Evolutionary conservation across 1,139 yeast species (phyloP).

Genomic region (Candida glucosophila): DNA sequence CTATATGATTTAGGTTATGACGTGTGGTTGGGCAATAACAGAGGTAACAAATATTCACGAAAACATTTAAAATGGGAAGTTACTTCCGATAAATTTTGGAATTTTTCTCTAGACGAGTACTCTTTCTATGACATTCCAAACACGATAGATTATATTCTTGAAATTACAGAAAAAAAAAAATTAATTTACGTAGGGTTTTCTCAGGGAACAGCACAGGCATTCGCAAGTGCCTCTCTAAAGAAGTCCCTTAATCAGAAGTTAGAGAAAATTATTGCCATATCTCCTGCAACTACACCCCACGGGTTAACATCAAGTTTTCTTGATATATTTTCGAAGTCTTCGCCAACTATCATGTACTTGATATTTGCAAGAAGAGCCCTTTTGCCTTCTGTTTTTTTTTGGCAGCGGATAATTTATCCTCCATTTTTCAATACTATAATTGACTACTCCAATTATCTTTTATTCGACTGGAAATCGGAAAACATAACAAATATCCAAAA

Average conservation of each 20-base stretch:
- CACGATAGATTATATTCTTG: constrained; percentile 30
- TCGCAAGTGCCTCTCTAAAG: constrained; percentile 71
- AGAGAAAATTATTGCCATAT: constrained; percentile 66
- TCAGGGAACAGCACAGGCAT: constrained; percentile 89
- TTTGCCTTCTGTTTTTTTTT: constrained; percentile 68
- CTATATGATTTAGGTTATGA: constrained; percentile 78
- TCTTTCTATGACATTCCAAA: constrained; percentile 40
- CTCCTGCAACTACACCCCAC: constrained; percentile 93
- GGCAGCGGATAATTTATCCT: constrained; percentile 81
- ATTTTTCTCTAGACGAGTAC: constrained; percentile 40
- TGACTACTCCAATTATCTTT: constrained; percentile 54
- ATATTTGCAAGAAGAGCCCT: constrained; percentile 69
- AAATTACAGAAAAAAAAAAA: constrained; percentile 15
- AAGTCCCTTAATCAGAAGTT: constrained; percentile 62
- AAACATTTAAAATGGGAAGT: constrained; percentile 35
- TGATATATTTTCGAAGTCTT: constrained; percentile 68
- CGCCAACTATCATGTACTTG: constrained; percentile 67
- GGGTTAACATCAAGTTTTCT: constrained; percentile 71
- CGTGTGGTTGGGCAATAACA: constrained; percentile 87
- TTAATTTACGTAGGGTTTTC: constrained; percentile 77
- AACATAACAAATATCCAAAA: constrained; percentile 72
- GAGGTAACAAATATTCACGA: constrained; percentile 81
- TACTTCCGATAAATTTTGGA: constrained; percentile 30
- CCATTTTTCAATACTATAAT: constrained; percentile 69
- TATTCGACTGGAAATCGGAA: constrained; percentile 71